Evolutionary conservation across 1,284 basidiomycete species (phyloP), one percentile per base, ranked within the genome.

Genomic region (Leccinum pseudoinsigne): DNA sequence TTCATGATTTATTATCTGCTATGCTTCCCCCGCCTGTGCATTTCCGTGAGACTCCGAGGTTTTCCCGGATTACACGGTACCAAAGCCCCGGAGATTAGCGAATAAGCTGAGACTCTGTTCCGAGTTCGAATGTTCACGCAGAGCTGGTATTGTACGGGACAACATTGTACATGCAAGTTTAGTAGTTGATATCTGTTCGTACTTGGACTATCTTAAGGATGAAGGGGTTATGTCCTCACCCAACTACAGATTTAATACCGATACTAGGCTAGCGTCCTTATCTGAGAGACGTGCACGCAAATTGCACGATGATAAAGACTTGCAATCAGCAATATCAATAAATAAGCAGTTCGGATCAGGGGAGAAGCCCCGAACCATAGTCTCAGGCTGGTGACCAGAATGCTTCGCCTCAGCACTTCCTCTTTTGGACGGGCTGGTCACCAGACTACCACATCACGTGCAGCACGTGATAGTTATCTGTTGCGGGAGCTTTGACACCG

Each of bases 1-100:
- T 71, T 50, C 65, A 55, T 72, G 62, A 71, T 53, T 72, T 71
- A 64, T 68, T 73, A 4, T 59, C 40, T 53, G 21, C 26, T 62
- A 16, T 59, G 23, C 26, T 28, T 54, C 53, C 57, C 61, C 45
- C 62, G 21, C 36, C 26, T 62, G 58, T 62, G 57, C 53, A 54
- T 23, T 59, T 51, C 57, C 62, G 57, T 26, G 42, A 58, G 36
- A 18, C 18, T 40, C 31, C n/a, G 18, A 47, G 45, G 45, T 2
- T 12, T 36, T 58, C 28, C 58, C 55, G 23, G 54, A 40, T 57
- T 54, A 5, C 59, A 68, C 57, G 57, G 47, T 55, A 57, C 56
- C 28, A 34, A 42, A 31, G 55, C 36, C 23, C 28, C 26, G 23
- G 55, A 55, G 23, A 60, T 62, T n/a, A 38, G 38, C 5, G 18